Base-by-base conservation (phyloP, 2,329 filamentous ascomycete species). In the Chaetomium olivaceum region DNA sequence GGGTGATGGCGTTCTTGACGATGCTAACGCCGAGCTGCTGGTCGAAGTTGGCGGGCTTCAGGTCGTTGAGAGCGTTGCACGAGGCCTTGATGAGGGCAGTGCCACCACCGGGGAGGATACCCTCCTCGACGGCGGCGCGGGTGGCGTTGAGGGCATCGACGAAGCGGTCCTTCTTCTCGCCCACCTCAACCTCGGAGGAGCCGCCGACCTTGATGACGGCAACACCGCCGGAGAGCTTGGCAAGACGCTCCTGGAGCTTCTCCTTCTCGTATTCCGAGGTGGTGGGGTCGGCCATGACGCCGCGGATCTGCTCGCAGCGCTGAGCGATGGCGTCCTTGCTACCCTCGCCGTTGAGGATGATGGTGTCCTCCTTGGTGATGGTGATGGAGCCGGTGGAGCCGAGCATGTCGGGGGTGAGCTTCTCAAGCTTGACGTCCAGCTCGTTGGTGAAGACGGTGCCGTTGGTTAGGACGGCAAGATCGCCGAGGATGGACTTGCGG, bases 211-310 rank as follows among this genome's bases (percentile, higher is more conserved):
- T 97, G 87, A 99, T 98, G 81, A 99, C 95, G 74, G 95, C 95
- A 74, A 99, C 95, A 87, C 95, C 95, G 71, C 95, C 95, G 72
- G 95, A 98, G 73, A 99, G 91, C 89, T 99, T 99, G 74, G 95
- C 95, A 68, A 99, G 91, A 83, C 95, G 95, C 86, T 99, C 95
- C 85, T 98, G 95, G 71, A 99, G 92, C 89, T 99, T 99, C 91
- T 99, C 95, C 88, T 97, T 98, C 88, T 99, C 95, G 83, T 99
- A 99, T 77, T 99, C 95, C 58, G 93, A 97, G 71, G 95, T 99
- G 74, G 87, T 89, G 71, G 94, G 91, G 83, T 99, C 95, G 69
- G 85, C 86, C 85, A 97, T 97, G 81, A 98, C 93, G 73, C 94
- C 93, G 73, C 95, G 93, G 81, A 99, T 99, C 86, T 99, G 95